These are phyloP conservation scores for Leccinum huronense DNA, from an alignment of 1,284 basidiomycete species.

Conservation along the genomic window DNA sequence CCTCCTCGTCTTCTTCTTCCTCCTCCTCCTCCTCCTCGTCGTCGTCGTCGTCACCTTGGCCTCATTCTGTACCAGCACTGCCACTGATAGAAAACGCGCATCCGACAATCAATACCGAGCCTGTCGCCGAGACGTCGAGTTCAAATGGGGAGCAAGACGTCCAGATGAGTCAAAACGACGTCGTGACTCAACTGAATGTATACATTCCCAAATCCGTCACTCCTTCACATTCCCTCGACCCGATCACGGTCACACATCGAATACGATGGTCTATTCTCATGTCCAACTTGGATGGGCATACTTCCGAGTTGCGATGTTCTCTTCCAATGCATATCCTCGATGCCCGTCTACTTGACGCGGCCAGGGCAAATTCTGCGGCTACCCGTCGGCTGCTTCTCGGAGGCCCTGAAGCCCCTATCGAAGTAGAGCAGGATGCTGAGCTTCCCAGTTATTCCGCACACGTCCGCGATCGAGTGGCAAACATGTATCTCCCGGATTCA, in stretches of 20 bases:
- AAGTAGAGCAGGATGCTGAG: conserved; percentile 63
- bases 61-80: conserved; percentile 1
- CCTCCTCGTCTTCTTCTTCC: neutral
- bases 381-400: conserved; percentile 63
- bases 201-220: conserved; percentile 52
- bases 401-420: conserved; percentile 37
- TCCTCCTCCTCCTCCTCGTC: neutral
- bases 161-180: conserved; percentile 41
- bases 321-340: conserved; percentile 85
- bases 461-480: conserved; percentile 85
- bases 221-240: conserved; percentile 67
- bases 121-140: conserved; percentile 13
- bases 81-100: neutral
- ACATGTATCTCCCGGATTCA: conserved; percentile 65
- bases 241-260: conserved; percentile 72
- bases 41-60: conserved; percentile 17
- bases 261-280: conserved; percentile 76
- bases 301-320: conserved; percentile 88
- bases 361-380: conserved; percentile 63
- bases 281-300: conserved; percentile 83
- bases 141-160: conserved; percentile 17
- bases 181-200: conserved; percentile 48
- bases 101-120: conserved; percentile 7
- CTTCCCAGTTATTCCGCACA: conserved; percentile 86
- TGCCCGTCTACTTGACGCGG: conserved; percentile 68